Conservation (phyloP, 2,329 filamentous ascomycete genomes). For the Epichloe elymi region DNA sequence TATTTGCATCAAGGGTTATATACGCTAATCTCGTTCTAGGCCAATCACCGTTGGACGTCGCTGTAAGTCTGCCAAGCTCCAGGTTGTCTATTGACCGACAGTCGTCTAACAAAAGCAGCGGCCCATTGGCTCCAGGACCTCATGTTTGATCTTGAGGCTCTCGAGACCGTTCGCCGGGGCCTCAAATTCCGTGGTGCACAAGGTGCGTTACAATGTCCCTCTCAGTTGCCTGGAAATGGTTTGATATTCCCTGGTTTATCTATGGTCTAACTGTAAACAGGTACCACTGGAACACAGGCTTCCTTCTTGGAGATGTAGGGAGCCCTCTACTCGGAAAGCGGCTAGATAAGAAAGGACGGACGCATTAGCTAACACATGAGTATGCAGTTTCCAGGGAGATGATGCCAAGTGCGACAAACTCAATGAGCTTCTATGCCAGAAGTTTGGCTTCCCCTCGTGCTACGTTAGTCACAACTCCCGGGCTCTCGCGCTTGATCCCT, state of each 20-base stretch:
- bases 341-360: too few species aligned
- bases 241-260: neutral
- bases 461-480: conserved; percentile 16
- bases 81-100: conserved; percentile 20
- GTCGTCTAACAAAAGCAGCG: conserved; percentile 1
- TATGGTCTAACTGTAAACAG: conserved; percentile 40
- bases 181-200: conserved; percentile 63
- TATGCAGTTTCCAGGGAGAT: conserved; percentile 30
- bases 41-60: conserved; percentile 10
- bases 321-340: too few species aligned
- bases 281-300: conserved; percentile 66
- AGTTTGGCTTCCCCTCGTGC: conserved; percentile 36
- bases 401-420: conserved; percentile 36
- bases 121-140: conserved; percentile 57
- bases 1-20: neutral
- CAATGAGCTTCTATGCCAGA: conserved; percentile 42
- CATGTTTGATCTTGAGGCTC: conserved; percentile 55
- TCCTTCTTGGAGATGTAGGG: conserved; percentile 38
- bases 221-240: too few species aligned
- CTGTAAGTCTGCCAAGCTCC: conserved; percentile 4
- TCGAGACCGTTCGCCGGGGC: conserved; percentile 54
- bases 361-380: neutral
- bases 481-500: too few species aligned
- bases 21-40: conserved; percentile 5
- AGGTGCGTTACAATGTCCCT: conserved; percentile 8